A percentile compares a stretch with the other conserved stretches of the same genome.
phyloP scores from a whole-genome alignment of 2,329 filamentous ascomycete species.

The Apiospora sp. region DNA sequence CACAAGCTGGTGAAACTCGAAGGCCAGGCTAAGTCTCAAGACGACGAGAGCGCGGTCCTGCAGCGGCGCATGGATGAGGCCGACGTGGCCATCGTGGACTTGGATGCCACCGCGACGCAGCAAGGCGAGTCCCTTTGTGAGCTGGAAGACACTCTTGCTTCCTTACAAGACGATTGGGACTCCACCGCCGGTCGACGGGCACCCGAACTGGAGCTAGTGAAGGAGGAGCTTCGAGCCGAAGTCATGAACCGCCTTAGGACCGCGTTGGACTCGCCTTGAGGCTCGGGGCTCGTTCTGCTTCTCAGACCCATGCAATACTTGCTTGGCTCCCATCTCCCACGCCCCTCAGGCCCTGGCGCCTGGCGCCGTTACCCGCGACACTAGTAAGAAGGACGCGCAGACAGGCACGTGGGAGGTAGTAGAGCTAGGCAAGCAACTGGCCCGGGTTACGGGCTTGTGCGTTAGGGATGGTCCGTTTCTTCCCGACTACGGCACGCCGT shows the following conservation, averaged over 20 bases:
- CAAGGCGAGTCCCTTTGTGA: constrained; percentile 24
- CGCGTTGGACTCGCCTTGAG: constrained; percentile 24
- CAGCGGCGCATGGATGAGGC: constrained; percentile 22
- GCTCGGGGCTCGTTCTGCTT: background rate
- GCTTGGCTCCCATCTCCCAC: no score
- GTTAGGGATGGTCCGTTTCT: no score
- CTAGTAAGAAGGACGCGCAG: no score
- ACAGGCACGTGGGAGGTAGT: no score
- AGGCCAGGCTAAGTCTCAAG: constrained; percentile 11
- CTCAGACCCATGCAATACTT: background rate
- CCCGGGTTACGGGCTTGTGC: no score
- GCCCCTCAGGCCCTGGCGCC: no score
- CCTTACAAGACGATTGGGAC: constrained; percentile 23
- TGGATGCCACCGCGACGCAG: constrained; percentile 24
- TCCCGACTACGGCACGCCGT: no score
- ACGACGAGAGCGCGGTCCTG: constrained; percentile 22
- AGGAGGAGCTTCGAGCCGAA: constrained; percentile 24
- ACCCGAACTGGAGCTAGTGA: constrained; percentile 24
- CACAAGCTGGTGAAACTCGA: constrained; percentile 16
- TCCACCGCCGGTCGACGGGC: constrained; percentile 4
- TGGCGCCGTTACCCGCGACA: no score
- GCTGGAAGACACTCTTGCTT: constrained; percentile 17
- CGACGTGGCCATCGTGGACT: constrained; percentile 23
- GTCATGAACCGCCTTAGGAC: constrained; percentile 25
- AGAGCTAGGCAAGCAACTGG: no score